Base-by-base conservation (phyloP, 345 rosid genomes). In the Lagerstroemia speciosa region DNA sequence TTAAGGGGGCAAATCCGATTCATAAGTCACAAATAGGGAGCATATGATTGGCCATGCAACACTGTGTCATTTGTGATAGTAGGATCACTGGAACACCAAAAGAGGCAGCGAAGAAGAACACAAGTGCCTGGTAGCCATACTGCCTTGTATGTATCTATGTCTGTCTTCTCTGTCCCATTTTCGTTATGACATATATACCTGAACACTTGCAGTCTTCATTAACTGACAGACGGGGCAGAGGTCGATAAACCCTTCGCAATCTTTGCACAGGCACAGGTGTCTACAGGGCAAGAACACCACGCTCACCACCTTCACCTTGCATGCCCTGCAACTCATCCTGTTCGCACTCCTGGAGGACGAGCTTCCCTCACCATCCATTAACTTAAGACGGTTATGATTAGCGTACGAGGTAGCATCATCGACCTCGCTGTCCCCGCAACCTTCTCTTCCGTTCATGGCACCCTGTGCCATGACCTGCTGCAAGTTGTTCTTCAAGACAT, bases 221-320 rank as follows among this genome's bases (percentile, higher is more conserved):
- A 75, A 75, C 78, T 74, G 78, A 80, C 96, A 86, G 57, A 86
- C 71, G 53, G 88, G 96, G 75, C 93, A 87, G 65, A 69, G 69
- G 24, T 79, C 73, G 63, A 76, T 67, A 70, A 79, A 74, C 58
- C 73, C 80, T 69, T 79, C 89, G 65, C 91, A 90, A 34, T 87
- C 96, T 78, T 75, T 85, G 80, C 93, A 89, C 74, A 89, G 76
- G 62, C 88, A 79, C 79, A 89, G 80, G 69, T 86, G 92, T 72
- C 89, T 79, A 71, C 93, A 89, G 9, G 93, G 96, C 82, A 82
- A 75, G 66, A 85, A 67, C 79, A 87, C 67, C 68, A 85, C 74
- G 5, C 80, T 73, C 14, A 84, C 88, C 71, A 82, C 91, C 72
- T 75, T 85, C 0, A 52, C 71, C 66, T 82, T 81, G 70, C 91